Base-by-base conservation (phyloP, 2,329 filamentous ascomycete genomes). In the Chaetomiaceae sp. region DNA sequence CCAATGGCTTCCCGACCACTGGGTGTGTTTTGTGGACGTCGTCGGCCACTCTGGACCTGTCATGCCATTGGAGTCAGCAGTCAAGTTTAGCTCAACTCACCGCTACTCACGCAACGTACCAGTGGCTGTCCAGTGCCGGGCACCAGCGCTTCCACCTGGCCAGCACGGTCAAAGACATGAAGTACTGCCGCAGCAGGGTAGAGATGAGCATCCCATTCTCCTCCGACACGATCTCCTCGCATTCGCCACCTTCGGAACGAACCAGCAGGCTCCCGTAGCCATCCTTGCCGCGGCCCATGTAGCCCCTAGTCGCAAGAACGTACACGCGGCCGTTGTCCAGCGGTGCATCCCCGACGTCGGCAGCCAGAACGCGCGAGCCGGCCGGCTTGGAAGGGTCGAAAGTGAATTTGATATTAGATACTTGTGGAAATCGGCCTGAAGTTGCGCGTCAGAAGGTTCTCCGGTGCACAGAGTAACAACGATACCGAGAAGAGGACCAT, bases 211-310 rank as follows among this genome's bases (percentile, higher is more conserved):
- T 82, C 3, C 89, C 90, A 56, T 86, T 90, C 62, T 96, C 89
- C 59, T 95, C 88, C 24, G 81, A 82, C 5, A 95, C 83, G 14
- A 95, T 68, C 60, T 90, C 86, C 56, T 88, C 81, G 1, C 83
- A 85, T 3, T 76, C 68, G 14, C 88, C 88, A 20, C 89, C 89
- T 63, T 88, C 84, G 3, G 82, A 78, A 55, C 84, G 68, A 26
- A 88, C 79, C n/a, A 91, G 75, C 1, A 95, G 73, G 38, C 83
- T 83, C 2, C 76, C 78, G 65, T 85, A 95, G 2, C 89, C 89
- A 56, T 95, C 89, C 64, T 91, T 93, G 17, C 89, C 89, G 29
- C 87, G 78, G 4, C 78, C 84, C 88, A 95, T 95, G 62, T 95
- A 96, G 0, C 87, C 88, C 46, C 89, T 72, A 0, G 89, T 96